Percentiles rank a stretch among this genome's conserved stretches.
Conservation (phyloP, 1,284 basidiomycete genomes). For the Thecaphora frezii region DNA sequence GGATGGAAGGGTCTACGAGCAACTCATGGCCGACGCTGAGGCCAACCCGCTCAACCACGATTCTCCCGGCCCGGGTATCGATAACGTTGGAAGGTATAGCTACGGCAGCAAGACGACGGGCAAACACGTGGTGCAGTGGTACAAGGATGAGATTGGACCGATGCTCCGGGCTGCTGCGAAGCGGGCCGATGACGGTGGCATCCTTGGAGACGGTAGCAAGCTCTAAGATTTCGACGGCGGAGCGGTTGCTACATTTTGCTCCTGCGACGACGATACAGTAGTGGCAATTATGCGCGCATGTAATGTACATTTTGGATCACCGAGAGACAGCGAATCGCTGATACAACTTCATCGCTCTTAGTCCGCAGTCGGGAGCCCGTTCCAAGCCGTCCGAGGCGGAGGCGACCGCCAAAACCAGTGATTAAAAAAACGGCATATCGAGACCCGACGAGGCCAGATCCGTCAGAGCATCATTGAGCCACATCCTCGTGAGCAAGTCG, state of each 20-base stretch:
- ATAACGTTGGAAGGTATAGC: conserved; percentile 37
- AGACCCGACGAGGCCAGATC: conserved; percentile 30
- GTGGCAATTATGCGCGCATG: too few relatives aligned
- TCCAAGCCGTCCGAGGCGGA: conserved; percentile 1
- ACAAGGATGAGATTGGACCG: conserved; percentile 37
- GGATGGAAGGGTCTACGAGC: conserved; percentile 71
- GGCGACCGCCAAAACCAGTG: too few relatives aligned
- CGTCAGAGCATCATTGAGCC: conserved; percentile 34
- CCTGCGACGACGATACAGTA: too few relatives aligned
- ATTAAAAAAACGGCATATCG: conserved; percentile 32
- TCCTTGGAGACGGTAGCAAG: conserved; percentile 20
- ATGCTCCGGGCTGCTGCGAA: conserved; percentile 33
- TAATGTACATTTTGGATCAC: too few relatives aligned
- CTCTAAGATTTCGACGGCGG: conserved; percentile 10
- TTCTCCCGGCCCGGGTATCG: conserved; percentile 15
- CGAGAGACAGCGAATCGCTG: too few relatives aligned
- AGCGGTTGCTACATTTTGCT: too few relatives aligned
- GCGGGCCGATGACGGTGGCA: conserved; percentile 16
- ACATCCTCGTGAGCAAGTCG: conserved; percentile 31
- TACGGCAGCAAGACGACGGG: conserved; percentile 36
- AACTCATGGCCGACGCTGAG: conserved; percentile 69
- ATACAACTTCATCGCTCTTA: too few relatives aligned
- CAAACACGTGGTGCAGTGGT: conserved; percentile 46
- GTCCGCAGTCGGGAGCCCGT: too few relatives aligned
- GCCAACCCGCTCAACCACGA: conserved; percentile 68